Conservation (phyloP, 1,284 basidiomycete genomes). For the Ganoderma multipileum region DNA sequence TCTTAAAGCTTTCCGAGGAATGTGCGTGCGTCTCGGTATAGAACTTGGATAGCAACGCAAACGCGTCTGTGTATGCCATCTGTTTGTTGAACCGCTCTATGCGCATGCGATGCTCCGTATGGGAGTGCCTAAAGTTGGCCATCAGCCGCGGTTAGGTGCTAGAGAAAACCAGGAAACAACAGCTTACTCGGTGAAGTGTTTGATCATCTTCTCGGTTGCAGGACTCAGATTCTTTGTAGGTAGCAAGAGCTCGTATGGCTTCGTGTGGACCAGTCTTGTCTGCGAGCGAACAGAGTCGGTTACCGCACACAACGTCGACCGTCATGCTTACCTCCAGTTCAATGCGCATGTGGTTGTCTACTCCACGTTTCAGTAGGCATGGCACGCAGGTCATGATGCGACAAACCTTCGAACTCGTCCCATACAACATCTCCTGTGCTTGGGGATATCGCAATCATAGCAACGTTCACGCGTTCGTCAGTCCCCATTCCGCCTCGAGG, state of each 20-base stretch:
- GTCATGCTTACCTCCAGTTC: constrained; percentile 76
- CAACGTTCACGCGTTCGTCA: constrained; percentile 70
- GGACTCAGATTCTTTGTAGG: constrained; percentile 68
- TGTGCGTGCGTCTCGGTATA: constrained; percentile 61
- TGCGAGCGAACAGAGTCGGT: constrained; percentile 38
- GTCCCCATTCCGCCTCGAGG: constrained; percentile 54
- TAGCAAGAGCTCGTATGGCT: constrained; percentile 85
- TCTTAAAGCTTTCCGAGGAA: constrained; percentile 56
- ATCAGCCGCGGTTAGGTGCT: background rate
- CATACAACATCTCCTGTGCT: constrained; percentile 92
- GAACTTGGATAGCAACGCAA: constrained; percentile 74
- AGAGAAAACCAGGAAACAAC: background rate
- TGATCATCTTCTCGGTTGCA: constrained; percentile 81
- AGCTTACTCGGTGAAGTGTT: constrained; percentile 66
- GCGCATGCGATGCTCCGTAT: constrained; percentile 57
- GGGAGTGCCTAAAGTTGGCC: constrained; percentile 44
- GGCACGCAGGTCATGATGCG: background rate
- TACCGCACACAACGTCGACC: background rate
- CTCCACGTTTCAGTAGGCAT: constrained; percentile 1
- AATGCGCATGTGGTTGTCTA: constrained; percentile 83
- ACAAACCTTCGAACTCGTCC: constrained; percentile 86
- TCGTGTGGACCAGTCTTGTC: constrained; percentile 85
- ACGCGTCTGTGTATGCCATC: constrained; percentile 77
- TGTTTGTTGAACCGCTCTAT: constrained; percentile 68
- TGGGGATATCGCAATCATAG: constrained; percentile 83